Conservation (phyloP, 129 eudicot species). For the Arctium minus region DNA sequence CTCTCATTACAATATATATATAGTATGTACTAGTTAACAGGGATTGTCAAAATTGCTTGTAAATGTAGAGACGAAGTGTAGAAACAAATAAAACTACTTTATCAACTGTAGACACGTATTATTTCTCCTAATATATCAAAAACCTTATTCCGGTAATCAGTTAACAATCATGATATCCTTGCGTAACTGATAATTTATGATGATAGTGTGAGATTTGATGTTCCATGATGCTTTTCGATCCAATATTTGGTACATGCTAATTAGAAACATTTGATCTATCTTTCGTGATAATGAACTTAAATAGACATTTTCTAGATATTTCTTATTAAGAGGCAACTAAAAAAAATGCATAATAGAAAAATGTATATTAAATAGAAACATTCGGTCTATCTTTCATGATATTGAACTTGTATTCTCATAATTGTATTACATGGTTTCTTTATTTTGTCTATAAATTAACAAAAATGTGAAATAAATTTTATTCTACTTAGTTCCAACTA, state of each 20-base stretch:
- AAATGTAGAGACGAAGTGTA: too few relatives aligned
- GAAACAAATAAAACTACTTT: background rate
- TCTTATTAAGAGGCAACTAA: too few relatives aligned
- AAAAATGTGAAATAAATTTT: background rate
- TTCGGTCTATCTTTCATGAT: background rate
- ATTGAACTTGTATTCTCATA: too few relatives aligned
- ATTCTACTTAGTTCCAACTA: background rate
- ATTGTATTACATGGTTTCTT: too few relatives aligned
- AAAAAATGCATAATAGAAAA: too few relatives aligned
- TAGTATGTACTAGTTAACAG: background rate
- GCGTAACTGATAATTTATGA: background rate
- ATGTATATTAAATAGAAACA: too few relatives aligned
- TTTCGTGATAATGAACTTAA: too few relatives aligned
- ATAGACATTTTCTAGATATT: too few relatives aligned
- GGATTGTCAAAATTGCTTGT: background rate
- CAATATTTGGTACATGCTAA: background rate
- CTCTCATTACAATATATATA: background rate
- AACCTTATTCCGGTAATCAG: background rate
- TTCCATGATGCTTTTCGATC: background rate
- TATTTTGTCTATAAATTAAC: too few relatives aligned
- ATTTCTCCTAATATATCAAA: background rate
- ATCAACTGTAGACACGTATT: background rate
- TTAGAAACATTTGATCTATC: too few relatives aligned
- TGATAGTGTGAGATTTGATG: background rate
- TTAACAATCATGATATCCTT: background rate